phyloP scores from a whole-genome alignment of 148 eudicot genomes.

The Chenopodium quinoa region DNA sequence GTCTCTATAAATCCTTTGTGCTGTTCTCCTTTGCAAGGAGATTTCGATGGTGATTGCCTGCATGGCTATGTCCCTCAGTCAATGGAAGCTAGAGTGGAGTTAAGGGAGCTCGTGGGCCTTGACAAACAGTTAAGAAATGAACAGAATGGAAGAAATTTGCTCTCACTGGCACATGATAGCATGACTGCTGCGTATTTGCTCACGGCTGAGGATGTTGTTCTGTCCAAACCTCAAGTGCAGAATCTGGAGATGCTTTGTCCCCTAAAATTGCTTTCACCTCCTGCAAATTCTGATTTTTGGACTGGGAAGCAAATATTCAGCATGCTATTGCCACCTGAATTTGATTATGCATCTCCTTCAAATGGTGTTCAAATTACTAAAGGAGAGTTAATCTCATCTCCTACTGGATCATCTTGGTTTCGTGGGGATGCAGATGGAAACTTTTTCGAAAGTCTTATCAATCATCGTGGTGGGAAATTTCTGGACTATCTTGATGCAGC shows the following conservation, averaged over 20 bases:
- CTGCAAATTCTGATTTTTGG: slow-evolving; percentile 40
- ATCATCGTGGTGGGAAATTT: slow-evolving; percentile 43
- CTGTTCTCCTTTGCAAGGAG: slow-evolving; percentile 87
- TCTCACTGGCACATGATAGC: slow-evolving; percentile 81
- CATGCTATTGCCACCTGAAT: slow-evolving; percentile 64
- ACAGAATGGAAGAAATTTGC: slow-evolving; percentile 74
- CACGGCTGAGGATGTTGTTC: slow-evolving; percentile 53
- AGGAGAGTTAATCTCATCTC: slow-evolving; percentile 62
- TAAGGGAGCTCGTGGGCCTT: slow-evolving; percentile 78
- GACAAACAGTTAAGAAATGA: slow-evolving; percentile 63
- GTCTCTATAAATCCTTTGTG: slow-evolving; percentile 76
- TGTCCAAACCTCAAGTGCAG: slow-evolving; percentile 57
- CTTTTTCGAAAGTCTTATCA: slow-evolving; percentile 53
- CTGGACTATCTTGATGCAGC: slow-evolving; percentile 58
- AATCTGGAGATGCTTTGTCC: slow-evolving; percentile 75
- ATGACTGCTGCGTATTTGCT: slow-evolving; percentile 76
- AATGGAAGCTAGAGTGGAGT: slow-evolving; percentile 67
- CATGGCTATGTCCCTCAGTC: slow-evolving; percentile 93
- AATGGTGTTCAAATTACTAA: slow-evolving; percentile 46
- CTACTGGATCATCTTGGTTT: slow-evolving; percentile 72
- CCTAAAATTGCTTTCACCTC: slow-evolving; percentile 30
- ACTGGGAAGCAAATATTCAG: slow-evolving; percentile 81
- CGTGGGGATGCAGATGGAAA: slow-evolving; percentile 62
- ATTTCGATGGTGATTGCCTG: slow-evolving; percentile 93
- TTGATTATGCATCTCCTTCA: slow-evolving; percentile 43